Base-by-base conservation (phyloP, 2,329 filamentous ascomycete genomes). In the Fusarium chuoi region DNA sequence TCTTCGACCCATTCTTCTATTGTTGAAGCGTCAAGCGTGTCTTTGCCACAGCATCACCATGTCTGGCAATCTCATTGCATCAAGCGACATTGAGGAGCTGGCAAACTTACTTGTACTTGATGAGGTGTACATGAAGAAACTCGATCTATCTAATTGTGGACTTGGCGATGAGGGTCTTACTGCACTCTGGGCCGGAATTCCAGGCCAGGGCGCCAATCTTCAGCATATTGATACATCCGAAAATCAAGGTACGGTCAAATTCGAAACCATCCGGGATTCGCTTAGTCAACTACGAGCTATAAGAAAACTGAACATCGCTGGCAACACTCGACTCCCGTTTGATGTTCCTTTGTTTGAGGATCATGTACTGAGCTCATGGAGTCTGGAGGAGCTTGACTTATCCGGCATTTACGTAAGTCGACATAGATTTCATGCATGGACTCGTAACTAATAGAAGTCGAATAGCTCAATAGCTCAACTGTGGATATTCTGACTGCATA, bases 361-460 rank as follows among this genome's bases (percentile, higher is more conserved):
- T 65, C 83, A 84, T 57, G 79, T 82, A 13, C 79, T 88, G 49
- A 73, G 81, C 45, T 75, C 80, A 24, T 87, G 86, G 83, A 80
- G 81, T n/a, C 81, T 90, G 30, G 85, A 89, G 75, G 87, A 88
- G 65, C 79, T 90, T 22, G 85, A 90, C 70, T 79, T 90, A 35
- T 89, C 88, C 6, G 85, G 86, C 10, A 89, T 87, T 78, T 85
- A 85, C 81, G 86, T 88, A 78, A 71, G 83, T 65, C 28, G 18
- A 39, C n/a, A 10, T 38, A 5, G 6, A 5, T 44, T 35, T 49
- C 7, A 30, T 35, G 15, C 10, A n/a, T 36, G 42, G 17, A 35
- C 35, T 20, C 18, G 39, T 42, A 28, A 30, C 66, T 77, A 68
- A 77, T 71, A 46, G 55, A 26, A 39, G 6, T 24, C 28, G 6